A percentile compares a stretch with the other conserved stretches of the same genome.
Conservation (phyloP, 202 grass and related monocot genomes). For the Tripidium arundinaceum region DNA sequence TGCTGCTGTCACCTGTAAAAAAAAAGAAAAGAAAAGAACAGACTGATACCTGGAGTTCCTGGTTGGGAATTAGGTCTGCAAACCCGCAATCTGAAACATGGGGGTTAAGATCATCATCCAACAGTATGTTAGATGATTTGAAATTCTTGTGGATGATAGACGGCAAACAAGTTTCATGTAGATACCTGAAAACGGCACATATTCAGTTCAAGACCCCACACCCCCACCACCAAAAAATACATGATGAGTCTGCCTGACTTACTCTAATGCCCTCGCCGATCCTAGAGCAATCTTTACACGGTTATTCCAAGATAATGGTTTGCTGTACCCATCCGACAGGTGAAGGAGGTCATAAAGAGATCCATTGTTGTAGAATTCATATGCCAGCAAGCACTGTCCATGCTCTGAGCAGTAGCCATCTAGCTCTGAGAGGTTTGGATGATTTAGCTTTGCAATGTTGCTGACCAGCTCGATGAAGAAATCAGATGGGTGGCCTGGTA, state of each 20-base stretch:
- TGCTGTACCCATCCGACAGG: slow-evolving; percentile 49
- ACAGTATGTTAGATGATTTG: slow-evolving; percentile 88
- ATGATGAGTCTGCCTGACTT: slow-evolving; percentile 37
- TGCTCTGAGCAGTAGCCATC: slow-evolving; percentile 84
- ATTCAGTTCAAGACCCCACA: slow-evolving; percentile 2
- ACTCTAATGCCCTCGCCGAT: slow-evolving; percentile 82
- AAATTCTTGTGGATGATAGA: slow-evolving; percentile 80
- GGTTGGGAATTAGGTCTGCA: slow-evolving; percentile 51
- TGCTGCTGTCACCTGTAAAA: too few species aligned
- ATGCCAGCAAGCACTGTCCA: slow-evolving; percentile 76
- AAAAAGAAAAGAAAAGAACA: neutral
- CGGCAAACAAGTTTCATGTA: slow-evolving; percentile 75
- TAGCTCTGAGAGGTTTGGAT: slow-evolving; percentile 72
- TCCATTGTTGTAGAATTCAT: slow-evolving; percentile 70
- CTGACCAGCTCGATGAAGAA: slow-evolving; percentile 62
- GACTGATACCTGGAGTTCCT: slow-evolving; percentile 60
- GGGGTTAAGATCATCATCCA: slow-evolving; percentile 72
- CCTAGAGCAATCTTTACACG: slow-evolving; percentile 89
- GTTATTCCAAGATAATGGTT: slow-evolving; percentile 66
- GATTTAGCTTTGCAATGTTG: slow-evolving; percentile 63
- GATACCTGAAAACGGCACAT: slow-evolving; percentile 55
- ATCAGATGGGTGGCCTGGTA: slow-evolving; percentile 52
- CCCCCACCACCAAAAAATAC: neutral
- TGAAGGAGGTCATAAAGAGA: slow-evolving; percentile 87
- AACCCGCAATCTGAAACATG: slow-evolving; percentile 79